These are phyloP conservation scores for Dothideomycetidae sp. DNA, from an alignment of 2,329 filamentous ascomycete genomes.

Conservation along the genomic window DNA sequence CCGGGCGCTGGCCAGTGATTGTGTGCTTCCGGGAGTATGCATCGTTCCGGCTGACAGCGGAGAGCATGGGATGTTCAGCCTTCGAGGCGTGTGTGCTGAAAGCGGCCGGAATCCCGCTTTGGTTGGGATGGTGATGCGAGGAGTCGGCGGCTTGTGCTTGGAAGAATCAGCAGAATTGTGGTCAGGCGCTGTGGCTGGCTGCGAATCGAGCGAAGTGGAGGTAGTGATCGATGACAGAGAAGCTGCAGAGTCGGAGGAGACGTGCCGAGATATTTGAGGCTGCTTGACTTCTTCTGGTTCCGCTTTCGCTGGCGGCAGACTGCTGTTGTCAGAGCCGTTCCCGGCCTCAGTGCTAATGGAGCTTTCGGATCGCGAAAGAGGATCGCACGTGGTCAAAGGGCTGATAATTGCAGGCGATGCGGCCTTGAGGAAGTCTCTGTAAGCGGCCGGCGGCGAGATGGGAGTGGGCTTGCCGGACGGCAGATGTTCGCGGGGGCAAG, in stretches of 20 bases:
- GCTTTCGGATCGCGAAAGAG: conserved; percentile 37
- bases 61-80: conserved; percentile 65
- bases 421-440: conserved; percentile 82
- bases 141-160: conserved; percentile 20
- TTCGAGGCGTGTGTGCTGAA: conserved; percentile 45
- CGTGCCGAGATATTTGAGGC: conserved; percentile 22
- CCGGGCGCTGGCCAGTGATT: conserved; percentile 54
- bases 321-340: conserved; percentile 17
- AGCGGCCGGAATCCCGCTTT: conserved; percentile 34
- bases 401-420: conserved; percentile 58
- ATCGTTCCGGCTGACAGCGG: conserved; percentile 46
- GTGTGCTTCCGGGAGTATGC: conserved; percentile 23
- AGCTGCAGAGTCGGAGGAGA: conserved; percentile 20
- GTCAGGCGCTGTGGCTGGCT: conserved; percentile 12
- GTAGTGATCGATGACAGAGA: conserved; percentile 12
- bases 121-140: conserved; percentile 30
- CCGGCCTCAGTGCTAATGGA: conserved; percentile 25
- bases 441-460: conserved; percentile 79
- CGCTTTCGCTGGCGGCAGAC: conserved; percentile 11
- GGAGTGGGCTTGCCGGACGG: conserved; percentile 48
- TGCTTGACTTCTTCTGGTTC: conserved; percentile 18
- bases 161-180: conserved; percentile 13
- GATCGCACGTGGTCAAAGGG: conserved; percentile 45
- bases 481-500: conserved; percentile 54
- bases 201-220: background rate